These are phyloP conservation scores for Persicaria maculosa DNA, from an alignment of 148 eudicot species.

Conservation along the genomic window DNA sequence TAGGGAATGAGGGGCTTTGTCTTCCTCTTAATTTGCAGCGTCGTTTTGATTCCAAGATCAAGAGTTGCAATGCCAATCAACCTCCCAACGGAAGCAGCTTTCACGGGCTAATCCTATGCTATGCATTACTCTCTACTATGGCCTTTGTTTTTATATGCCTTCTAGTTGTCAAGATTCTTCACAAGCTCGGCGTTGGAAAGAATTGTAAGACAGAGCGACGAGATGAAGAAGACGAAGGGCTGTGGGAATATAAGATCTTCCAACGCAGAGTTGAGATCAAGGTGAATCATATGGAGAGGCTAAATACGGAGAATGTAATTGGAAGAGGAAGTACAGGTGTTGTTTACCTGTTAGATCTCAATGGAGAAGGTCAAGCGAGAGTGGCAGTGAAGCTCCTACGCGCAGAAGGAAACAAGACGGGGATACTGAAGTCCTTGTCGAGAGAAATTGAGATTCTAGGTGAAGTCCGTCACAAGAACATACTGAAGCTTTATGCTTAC, in stretches of 20 bases:
- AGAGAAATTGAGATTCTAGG: slow-evolving; percentile 76
- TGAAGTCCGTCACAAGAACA: slow-evolving; percentile 66
- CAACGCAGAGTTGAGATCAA: slow-evolving; percentile 51
- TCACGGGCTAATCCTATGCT: slow-evolving; percentile 30
- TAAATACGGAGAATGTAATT: slow-evolving; percentile 51
- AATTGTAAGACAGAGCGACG: background rate
- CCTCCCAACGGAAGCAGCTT: slow-evolving; percentile 18
- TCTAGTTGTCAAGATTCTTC: slow-evolving; percentile 34
- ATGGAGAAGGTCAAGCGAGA: slow-evolving; percentile 27
- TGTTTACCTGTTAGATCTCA: slow-evolving; percentile 65
- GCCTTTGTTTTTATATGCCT: slow-evolving; percentile 20
- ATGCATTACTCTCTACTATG: slow-evolving; percentile 30
- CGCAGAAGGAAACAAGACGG: slow-evolving; percentile 26
- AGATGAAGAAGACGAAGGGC: slow-evolving; percentile 11
- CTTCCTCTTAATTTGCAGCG: slow-evolving; percentile 16
- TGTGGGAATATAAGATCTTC: slow-evolving; percentile 70
- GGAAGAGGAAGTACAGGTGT: slow-evolving; percentile 83
- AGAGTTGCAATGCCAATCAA: background rate
- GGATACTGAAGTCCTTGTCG: background rate
- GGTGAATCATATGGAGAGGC: slow-evolving; percentile 42
- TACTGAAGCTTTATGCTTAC: slow-evolving; percentile 74
- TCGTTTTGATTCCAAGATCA: slow-evolving; percentile 8
- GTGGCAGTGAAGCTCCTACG: slow-evolving; percentile 82
- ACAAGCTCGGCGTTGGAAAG: slow-evolving; percentile 16
- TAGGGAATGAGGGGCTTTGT: slow-evolving; percentile 63